phyloP scores from a whole-genome alignment of 2,329 filamentous ascomycete genomes.

The Diaporthe sp. region DNA sequence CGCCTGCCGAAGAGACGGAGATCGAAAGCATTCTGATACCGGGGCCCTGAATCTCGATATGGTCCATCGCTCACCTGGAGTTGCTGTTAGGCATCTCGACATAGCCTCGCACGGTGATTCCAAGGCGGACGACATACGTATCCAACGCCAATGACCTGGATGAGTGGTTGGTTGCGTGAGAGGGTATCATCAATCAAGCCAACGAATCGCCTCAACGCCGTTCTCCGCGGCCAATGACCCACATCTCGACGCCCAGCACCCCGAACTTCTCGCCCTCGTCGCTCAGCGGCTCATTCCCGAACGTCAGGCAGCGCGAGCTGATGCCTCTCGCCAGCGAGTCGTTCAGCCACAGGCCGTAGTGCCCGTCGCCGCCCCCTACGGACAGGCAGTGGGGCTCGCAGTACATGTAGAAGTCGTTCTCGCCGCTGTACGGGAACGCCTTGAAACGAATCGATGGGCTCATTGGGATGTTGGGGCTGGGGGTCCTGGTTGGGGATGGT shows the following conservation, averaged over 20 bases:
- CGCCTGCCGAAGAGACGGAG: neutral
- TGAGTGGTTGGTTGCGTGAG: neutral
- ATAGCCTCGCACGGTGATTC: neutral
- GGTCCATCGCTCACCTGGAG: neutral
- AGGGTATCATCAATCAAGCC: neutral
- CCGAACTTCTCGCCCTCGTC: slow-evolving; percentile 95
- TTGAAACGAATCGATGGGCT: slow-evolving; percentile 92
- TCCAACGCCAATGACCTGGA: neutral
- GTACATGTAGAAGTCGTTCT: slow-evolving; percentile 97
- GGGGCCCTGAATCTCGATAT: neutral
- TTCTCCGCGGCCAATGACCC: slow-evolving; percentile 79
- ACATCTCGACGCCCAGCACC: slow-evolving; percentile 90
- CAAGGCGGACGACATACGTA: neutral
- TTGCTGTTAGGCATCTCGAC: neutral
- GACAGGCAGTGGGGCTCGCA: slow-evolving; percentile 89
- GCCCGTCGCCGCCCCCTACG: slow-evolving; percentile 88
- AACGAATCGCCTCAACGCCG: slow-evolving; percentile 26
- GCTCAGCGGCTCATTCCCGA: slow-evolving; percentile 93
- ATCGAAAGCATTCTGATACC: neutral
- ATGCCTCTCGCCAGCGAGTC: slow-evolving; percentile 87
- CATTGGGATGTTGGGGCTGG: slow-evolving; percentile 52
- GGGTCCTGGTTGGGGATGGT: neutral
- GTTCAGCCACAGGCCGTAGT: slow-evolving; percentile 95
- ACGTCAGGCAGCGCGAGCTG: slow-evolving; percentile 88
- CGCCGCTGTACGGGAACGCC: slow-evolving; percentile 94